Base-by-base conservation (phyloP, 805 yeast species). In the Saturnispora halmiae region DNA sequence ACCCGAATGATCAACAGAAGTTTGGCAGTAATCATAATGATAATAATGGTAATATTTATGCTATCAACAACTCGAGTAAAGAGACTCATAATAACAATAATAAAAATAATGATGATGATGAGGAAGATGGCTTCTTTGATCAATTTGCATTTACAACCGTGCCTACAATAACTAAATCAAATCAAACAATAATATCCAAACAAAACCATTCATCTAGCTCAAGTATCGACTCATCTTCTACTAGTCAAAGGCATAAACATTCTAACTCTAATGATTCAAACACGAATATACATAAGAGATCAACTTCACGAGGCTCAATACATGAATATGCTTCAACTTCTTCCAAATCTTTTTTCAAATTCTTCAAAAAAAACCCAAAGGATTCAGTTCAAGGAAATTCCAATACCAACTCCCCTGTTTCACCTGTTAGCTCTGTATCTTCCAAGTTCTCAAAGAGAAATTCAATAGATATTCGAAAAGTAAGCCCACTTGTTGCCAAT, bases 241-340 rank as follows among this genome's bases (percentile, higher is more conserved):
- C 18, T 13, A 15, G 22, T 14, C n/a, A n/a, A n/a, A 18, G 26
- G n/a, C 43, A 40, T 26, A 24, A 19, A 29, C 27, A 37, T 44
- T 49, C 73, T 18, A 67, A 69, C 5, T 58, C 68, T 0, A 65
- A 70, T 16, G 71, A 70, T 36, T 77, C 83, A 4, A 15, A 15
- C 16, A 6, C 7, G 5, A 11, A n/a, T 18, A 31, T 11, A 10
- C 59, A 55, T 39, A 52, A 52, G 32, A 34, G 61, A 16, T 43
- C 55, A 5, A 44, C 55, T 26, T 54, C 63, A 7, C 52, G 48
- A 36, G 57, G 56, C 15, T 52, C 64, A 2, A 40, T 54, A 4
- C 47, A 51, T 15, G 61, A 58, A 16, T 37, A 28, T 28, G 46
- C 52, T 3, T 44, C 53, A 15, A 47, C 55, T 6, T 58, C 61